Base-by-base conservation (phyloP, 208 protist species). In the Crithidia mellificae region DNA sequence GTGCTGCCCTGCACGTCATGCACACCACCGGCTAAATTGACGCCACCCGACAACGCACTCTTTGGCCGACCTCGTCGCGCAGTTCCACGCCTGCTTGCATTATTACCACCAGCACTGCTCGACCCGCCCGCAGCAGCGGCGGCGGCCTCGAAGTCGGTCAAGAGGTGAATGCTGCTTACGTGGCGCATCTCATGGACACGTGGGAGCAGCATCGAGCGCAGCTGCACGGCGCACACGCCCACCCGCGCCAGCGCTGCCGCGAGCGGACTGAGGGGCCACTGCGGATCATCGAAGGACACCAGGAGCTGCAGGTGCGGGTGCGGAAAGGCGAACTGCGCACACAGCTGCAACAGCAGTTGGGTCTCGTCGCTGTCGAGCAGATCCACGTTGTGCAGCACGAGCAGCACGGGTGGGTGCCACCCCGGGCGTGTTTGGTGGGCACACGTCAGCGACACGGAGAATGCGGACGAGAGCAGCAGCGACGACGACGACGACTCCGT, bases 301-400 rank as follows among this genome's bases (percentile, higher is more conserved):
- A 88, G 71, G 5, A 88, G 69, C 54, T 73, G 77, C 55, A 88
- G 58, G 32, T 73, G 69, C 15, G 67, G 63, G 8, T 56, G 47
- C 15, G 79, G 78, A 43, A 86, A 72, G n/a, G 72, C 65, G 56
- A 81, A 73, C 12, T 65, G 74, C 2, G 69, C 66, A 32, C 74
- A 81, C 19, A 94, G 78, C 25, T 57, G 50, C 58, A 83, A 61
- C n/a, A 94, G 52, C 53, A 76, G 59, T 24, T 69, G 29, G 7
- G 72, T 36, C 20, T 73, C 59, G 17, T 75, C 72, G 1, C 73
- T 54, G 29, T 90, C 75, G 7, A 94, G 68, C 46, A 81, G 58
- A 65, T 94, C 88, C 0, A 89, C 66, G 32, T 87, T 78, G 66
- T 91, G 88, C 32, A 94, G 54, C 20, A 88, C 74, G 44, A 94